Evolutionary conservation across 1,284 basidiomycete species (phyloP).

Genomic region (Microbotryum intermedium): DNA sequence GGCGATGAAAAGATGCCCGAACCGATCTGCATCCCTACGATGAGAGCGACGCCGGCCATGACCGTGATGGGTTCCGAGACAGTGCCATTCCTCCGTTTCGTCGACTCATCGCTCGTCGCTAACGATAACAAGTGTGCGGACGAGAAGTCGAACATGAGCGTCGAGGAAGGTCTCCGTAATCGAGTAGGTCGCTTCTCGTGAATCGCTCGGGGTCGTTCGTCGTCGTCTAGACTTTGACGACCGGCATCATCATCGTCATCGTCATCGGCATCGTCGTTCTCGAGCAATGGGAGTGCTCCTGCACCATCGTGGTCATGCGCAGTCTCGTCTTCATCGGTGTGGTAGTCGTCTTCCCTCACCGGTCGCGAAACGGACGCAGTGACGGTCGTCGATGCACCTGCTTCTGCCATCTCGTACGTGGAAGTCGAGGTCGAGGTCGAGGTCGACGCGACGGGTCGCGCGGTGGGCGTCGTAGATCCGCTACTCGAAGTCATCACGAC

Average conservation of each 20-base stretch:
- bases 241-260: conserved; percentile 4
- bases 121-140: conserved; percentile 4
- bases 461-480: too few species aligned
- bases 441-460: too few species aligned
- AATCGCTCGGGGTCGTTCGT: neutral
- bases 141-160: conserved; percentile 14
- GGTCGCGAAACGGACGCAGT: too few species aligned
- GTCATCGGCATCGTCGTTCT: conserved; percentile 7
- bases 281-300: conserved; percentile 1
- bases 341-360: too few species aligned
- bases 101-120: conserved; percentile 1
- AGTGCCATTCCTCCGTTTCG: neutral
- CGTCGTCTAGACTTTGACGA: neutral
- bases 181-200: neutral
- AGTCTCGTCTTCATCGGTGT: too few species aligned
- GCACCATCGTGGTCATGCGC: neutral
- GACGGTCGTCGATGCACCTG: too few species aligned
- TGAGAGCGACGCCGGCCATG: conserved; percentile 12
- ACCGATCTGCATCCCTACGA: conserved; percentile 24
- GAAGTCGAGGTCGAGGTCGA: too few species aligned
- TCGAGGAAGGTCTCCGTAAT: neutral
- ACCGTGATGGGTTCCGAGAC: conserved; percentile 14
- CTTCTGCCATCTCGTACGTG: too few species aligned
- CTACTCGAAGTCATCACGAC: too few species aligned
- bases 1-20: conserved; percentile 90